A percentile compares a stretch with the other conserved stretches of the same genome.
Conservation (phyloP, 805 yeast genomes). For the Groenewaldozyma tartarivorans region DNA sequence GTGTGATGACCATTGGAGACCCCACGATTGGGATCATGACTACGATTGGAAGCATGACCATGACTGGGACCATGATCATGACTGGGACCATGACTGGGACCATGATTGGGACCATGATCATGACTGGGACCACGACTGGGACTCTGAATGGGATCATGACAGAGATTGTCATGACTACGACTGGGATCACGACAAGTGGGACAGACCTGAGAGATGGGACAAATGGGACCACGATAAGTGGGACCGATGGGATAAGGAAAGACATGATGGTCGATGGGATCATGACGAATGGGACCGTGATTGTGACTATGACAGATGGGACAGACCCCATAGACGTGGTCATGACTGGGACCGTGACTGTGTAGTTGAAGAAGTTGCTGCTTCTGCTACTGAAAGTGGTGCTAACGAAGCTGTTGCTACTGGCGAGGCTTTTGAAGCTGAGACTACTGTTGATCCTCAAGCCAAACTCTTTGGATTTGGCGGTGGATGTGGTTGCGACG, state of each 20-base stretch:
- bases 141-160: background rate
- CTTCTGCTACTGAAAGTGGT: conserved; percentile 9
- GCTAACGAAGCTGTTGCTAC: background rate
- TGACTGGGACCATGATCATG: conserved; percentile 1
- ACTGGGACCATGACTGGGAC: background rate
- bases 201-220: background rate
- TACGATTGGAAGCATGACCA: background rate
- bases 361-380: background rate
- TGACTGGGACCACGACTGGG: conserved; percentile 1
- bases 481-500: conserved; percentile 4
- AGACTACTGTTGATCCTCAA: conserved; percentile 1
- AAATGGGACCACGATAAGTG: background rate
- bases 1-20: background rate
- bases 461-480: conserved; percentile 1
- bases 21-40: background rate
- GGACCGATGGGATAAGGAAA: too few relatives aligned
- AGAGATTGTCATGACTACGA: background rate
- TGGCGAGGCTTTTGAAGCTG: background rate
- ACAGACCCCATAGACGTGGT: background rate
- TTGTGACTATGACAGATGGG: background rate
- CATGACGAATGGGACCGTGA: background rate
- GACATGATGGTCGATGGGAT: too few relatives aligned
- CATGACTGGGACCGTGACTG: background rate
- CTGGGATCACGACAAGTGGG: background rate
- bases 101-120: conserved; percentile 2